Evolutionary conservation across 345 rosid genomes (phyloP), one percentile per base, ranked within the genome.

Genomic region (Isatis tinctoria): DNA sequence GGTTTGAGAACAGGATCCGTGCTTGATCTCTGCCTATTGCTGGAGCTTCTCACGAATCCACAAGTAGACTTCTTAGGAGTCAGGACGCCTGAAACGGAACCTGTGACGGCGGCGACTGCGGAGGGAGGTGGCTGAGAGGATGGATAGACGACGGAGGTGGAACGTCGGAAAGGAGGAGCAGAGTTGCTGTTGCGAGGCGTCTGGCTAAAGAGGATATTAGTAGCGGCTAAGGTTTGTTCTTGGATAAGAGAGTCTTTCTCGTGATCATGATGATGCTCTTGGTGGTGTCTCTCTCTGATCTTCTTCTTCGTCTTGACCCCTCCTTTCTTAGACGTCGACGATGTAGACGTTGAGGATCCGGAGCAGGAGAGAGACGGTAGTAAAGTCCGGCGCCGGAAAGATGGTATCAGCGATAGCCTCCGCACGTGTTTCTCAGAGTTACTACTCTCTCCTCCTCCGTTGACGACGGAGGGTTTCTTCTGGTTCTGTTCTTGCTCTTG

Each of bases 1-100:
- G 97, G 99, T 78, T 87, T 87, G 47, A 92, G 73, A 67, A 92
- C 81, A 53, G 91, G 98, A 80, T 96, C 97, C 16, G 92, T 85
- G 62, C 90, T 93, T 39, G 97, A 88, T 60, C 97, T 82, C 53
- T 96, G 86, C 77, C 98, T 82, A 33, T 92, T 85, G 78, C 97
- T 96, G 16, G 98, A 88, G 75, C 97, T 96, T 78, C 97, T 85
- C 6, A 77, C 80, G 14, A 48, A 71, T 59, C 60, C 81, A 72
- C 33, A 14, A 45, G 24, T 59, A 22, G 96, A 88, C 75, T 90
- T 80, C 78, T 83, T 88, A 60, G 78, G 80, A 80, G 84, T 88
- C 81, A 82, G 80, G 22, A 90, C 72, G 58, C 83, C 82, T 20
- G 80, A 74, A 62, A 78, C 84, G 2, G 72, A 57, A 62, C 67